phyloP scores from a whole-genome alignment of 345 rosid species.

The Noccaea caerulescens region DNA sequence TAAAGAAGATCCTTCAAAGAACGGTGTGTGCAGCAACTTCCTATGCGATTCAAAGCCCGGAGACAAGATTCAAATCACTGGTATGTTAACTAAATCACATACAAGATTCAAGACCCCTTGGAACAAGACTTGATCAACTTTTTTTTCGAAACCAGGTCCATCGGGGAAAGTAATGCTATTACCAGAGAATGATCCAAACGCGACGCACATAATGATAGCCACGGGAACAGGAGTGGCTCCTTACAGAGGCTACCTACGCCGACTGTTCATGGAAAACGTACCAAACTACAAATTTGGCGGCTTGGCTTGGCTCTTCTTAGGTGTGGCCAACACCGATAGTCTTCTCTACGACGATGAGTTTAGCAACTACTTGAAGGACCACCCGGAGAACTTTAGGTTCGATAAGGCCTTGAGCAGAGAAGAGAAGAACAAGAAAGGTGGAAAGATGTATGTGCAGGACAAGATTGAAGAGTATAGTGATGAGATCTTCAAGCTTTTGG shows the following conservation, averaged over 20 bases:
- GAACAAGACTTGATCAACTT: background rate
- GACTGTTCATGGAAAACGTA: slow-evolving; percentile 93
- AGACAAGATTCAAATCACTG: slow-evolving; percentile 84
- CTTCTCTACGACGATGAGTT: slow-evolving; percentile 94
- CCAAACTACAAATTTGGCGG: slow-evolving; percentile 75
- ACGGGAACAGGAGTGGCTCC: slow-evolving; percentile 99
- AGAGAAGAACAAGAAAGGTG: slow-evolving; percentile 90
- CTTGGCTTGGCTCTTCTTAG: slow-evolving; percentile 97
- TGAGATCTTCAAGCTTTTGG: slow-evolving; percentile 88
- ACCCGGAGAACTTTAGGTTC: slow-evolving; percentile 80
- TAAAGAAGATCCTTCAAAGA: slow-evolving; percentile 91
- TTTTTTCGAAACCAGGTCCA: slow-evolving; percentile 67
- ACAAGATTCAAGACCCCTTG: background rate
- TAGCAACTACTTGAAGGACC: slow-evolving; percentile 68
- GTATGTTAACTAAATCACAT: slow-evolving; percentile 46
- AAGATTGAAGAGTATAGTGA: slow-evolving; percentile 97
- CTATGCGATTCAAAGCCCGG: slow-evolving; percentile 91
- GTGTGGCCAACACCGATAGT: slow-evolving; percentile 93
- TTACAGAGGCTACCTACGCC: slow-evolving; percentile 85
- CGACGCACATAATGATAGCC: slow-evolving; percentile 96
- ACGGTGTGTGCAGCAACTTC: slow-evolving; percentile 92
- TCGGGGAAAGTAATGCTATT: slow-evolving; percentile 96
- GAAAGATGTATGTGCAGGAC: slow-evolving; percentile 98
- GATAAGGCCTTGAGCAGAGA: slow-evolving; percentile 94
- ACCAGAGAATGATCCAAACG: slow-evolving; percentile 84